Evolutionary conservation across 2,329 filamentous ascomycete genomes (phyloP), one percentile per base, ranked within the genome.

Genomic region (Cladosporium sp.): DNA sequence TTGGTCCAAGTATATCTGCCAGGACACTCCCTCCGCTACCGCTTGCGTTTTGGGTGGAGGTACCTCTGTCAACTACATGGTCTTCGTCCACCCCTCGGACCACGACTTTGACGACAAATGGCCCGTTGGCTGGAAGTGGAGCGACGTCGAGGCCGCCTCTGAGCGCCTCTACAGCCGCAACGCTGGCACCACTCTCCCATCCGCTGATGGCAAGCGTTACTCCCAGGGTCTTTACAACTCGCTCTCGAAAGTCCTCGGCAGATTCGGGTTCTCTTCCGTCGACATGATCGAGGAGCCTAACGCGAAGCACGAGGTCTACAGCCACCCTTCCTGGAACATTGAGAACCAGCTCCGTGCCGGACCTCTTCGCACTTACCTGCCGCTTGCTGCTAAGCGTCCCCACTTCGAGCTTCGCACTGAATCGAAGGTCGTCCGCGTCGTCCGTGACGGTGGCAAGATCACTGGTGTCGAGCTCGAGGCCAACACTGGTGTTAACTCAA

Each of bases 101-200:
- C 85, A 80, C 5, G 90, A 92, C 74, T 92, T 90, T 81, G 88
- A 92, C 74, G 83, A 85, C 74, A 90, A 90, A 75, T 93, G 91
- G 79, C 90, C 90, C 0, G 69, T 79, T 1, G 90, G 90, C 30
- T 93, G 90, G 90, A 88, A 90, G 76, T 83, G 86, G 21, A 74
- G 78, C 3, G 88, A 92, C 70, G 84, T 92, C 74, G 78, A 80
- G 67, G 74, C 79, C 28, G 86, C 90, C 1, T 86, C 87, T 7
- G 78, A 84, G 28, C 84, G 86, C 51, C 86, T 90, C 8, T 92
- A 92, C 75, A 79, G 81, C 41, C 85, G 89, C 18, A 92, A 92
- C 68, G 88, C 88, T 0, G 90, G 90, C 30, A 92, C 89, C 0
- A 85, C 85, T 52, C 80, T 81, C 51, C 89, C 90, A 0, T 92